Evolutionary conservation across 2,329 filamentous ascomycete species (phyloP).

Genomic region (Fusarium keratoplasticum): DNA sequence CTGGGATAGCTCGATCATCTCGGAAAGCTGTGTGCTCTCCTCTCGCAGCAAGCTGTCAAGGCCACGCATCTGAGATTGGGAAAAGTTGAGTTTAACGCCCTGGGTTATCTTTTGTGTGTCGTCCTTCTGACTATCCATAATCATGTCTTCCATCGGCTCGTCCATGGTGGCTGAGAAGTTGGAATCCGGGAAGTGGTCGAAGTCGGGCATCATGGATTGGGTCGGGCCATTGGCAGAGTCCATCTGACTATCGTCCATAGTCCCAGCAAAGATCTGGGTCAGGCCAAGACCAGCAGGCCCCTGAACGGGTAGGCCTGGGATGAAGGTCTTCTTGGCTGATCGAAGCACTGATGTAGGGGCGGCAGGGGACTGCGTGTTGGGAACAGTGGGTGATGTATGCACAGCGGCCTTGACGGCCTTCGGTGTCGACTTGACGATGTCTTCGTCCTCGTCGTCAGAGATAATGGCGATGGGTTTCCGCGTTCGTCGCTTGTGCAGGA

Average conservation of each 20-base stretch:
- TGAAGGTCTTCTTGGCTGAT: constrained; percentile 76
- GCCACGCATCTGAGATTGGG: constrained; percentile 70
- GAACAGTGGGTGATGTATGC: constrained; percentile 56
- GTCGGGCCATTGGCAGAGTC: constrained; percentile 47
- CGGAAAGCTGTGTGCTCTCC: constrained; percentile 71
- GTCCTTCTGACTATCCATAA: constrained; percentile 58
- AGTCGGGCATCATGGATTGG: constrained; percentile 66
- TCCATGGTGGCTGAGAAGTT: constrained; percentile 72
- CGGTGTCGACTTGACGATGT: constrained; percentile 60
- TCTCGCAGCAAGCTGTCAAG: constrained; percentile 67
- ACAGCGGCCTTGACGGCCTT: constrained; percentile 55
- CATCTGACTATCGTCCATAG: constrained; percentile 76
- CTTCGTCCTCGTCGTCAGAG: constrained; percentile 72
- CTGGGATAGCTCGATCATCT: constrained; percentile 81
- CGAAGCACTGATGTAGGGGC: constrained; percentile 73
- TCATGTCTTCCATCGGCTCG: constrained; percentile 62
- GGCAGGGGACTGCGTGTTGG: constrained; percentile 62
- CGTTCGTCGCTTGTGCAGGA: constrained; percentile 57
- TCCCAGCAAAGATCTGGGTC: constrained; percentile 91
- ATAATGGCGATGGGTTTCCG: constrained; percentile 65
- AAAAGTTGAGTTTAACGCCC: constrained; percentile 66
- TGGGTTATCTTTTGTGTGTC: constrained; percentile 54
- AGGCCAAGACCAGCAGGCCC: constrained; percentile 76
- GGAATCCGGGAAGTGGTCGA: constrained; percentile 67
- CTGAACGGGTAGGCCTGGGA: constrained; percentile 73